Evolutionary conservation across 106 monocot species (phyloP), one percentile per base, ranked within the genome.

Genomic region (Dendrobium officinale): DNA sequence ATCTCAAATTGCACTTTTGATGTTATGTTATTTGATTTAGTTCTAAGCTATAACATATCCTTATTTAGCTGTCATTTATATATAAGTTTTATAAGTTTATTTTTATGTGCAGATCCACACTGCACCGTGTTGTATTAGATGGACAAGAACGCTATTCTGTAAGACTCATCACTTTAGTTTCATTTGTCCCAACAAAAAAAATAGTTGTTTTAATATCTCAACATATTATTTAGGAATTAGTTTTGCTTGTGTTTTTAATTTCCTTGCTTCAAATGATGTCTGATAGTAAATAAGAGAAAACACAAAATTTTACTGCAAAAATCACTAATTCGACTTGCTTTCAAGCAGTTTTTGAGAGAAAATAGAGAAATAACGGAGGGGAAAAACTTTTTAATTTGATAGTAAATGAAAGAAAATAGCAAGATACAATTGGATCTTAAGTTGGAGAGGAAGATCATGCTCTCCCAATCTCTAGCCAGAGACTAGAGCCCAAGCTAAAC

Each of bases 111-210:
- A 64, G 64, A 64, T 64, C 64, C 1, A 64, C 64, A 64, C 26
- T 64, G 5, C 64, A 64, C 64, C 64, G 64, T 22, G 64, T 64
- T 64, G 64, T 64, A 24, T n/a, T 64, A 24, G 64, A 64, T 64
- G 64, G 64, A 64, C 64, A 26, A 64, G 64, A 64, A 64, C 64
- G 64, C 6, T 64, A 64, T 64, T 64, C 64, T 64, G 64, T 64
- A 64, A 64, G 64, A 24, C 3, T 24, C 64, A 24, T 64, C 26
- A 64, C 64, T 1, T 26, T 4, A 64, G 1, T 64, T 6, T 64
- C 24, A 64, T 64, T 64, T 64, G 64, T 1, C 6, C 0, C 64
- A n/a, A 26, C 24, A 64, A 24, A 64, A 64, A 58, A 2, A 7
- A 1, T 24, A 31, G 24, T 64, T 64, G 64, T 9, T 64, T 24